phyloP scores from a whole-genome alignment of 345 rosid genomes.

The Populus tremula region DNA sequence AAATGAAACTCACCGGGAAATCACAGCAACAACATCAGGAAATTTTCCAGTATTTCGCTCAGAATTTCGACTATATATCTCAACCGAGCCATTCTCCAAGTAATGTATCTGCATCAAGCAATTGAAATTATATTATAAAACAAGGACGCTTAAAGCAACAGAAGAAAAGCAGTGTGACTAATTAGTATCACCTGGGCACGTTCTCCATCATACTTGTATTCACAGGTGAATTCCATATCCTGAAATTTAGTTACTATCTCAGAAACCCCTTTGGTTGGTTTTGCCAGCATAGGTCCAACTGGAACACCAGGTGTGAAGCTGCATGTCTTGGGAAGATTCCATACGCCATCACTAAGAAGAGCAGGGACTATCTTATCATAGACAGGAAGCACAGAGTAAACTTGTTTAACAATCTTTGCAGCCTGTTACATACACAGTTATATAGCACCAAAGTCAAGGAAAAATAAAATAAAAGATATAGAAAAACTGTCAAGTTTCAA shows the following conservation, averaged over 20 bases:
- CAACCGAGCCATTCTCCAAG: conserved; percentile 78
- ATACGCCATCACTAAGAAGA: conserved; percentile 69
- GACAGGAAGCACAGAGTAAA: conserved; percentile 80
- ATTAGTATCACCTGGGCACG: conserved; percentile 79
- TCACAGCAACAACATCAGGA: conserved; percentile 75
- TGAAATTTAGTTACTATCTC: conserved; percentile 86
- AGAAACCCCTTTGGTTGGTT: conserved; percentile 77
- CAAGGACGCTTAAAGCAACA: neutral
- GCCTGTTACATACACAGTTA: conserved; percentile 49
- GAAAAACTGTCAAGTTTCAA: neutral
- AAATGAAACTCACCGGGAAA: conserved; percentile 54
- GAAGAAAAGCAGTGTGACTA: conserved; percentile 4
- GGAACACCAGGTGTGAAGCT: conserved; percentile 79
- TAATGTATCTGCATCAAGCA: conserved; percentile 63
- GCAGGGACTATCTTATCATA: conserved; percentile 86
- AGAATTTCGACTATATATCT: conserved; percentile 95
- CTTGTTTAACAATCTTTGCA: conserved; percentile 82
- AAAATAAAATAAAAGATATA: neutral
- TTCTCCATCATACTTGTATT: conserved; percentile 96
- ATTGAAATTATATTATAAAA: neutral
- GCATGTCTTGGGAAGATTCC: conserved; percentile 78
- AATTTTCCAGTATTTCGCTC: conserved; percentile 87
- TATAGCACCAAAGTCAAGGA: neutral
- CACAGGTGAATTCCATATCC: conserved; percentile 71
- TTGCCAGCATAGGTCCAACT: conserved; percentile 95